Evolutionary conservation across 495 filamentous ascomycete species (phyloP).

Genomic region (Coniosporium apollinis): DNA sequence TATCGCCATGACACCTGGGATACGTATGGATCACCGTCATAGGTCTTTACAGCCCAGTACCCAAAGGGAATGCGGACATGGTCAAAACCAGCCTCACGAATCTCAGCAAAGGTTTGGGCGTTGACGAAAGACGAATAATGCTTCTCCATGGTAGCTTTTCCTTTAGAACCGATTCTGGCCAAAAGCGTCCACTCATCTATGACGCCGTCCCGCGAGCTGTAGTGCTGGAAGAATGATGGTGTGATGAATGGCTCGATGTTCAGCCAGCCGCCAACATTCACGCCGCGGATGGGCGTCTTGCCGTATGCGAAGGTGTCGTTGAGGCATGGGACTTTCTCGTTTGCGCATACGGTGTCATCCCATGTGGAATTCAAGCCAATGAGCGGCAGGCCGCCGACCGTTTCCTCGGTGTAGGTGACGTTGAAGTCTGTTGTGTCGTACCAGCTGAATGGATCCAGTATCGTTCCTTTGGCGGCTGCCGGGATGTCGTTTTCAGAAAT

Average conservation of each 20-base stretch:
- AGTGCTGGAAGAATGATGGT: conserved; percentile 68
- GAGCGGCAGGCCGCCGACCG: conserved; percentile 66
- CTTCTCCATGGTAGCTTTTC: conserved; percentile 53
- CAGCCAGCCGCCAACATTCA: conserved; percentile 93
- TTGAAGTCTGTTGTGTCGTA: conserved; percentile 86
- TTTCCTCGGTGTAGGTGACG: conserved; percentile 75
- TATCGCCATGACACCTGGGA: conserved; percentile 84
- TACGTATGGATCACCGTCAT: conserved; percentile 77
- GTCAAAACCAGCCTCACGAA: conserved; percentile 77
- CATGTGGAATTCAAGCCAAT: conserved; percentile 83
- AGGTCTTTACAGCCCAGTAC: conserved; percentile 87
- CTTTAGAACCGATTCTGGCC: conserved; percentile 44
- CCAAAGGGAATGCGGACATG: conserved; percentile 89
- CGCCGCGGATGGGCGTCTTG: conserved; percentile 61
- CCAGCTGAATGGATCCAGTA: conserved; percentile 87
- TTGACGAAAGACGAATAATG: conserved; percentile 84
- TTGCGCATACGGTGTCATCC: conserved; percentile 68
- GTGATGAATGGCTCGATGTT: conserved; percentile 90
- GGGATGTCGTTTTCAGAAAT: conserved; percentile 50
- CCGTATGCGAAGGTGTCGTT: conserved; percentile 62
- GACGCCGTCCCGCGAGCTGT: conserved; percentile 41
- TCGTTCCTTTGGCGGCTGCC: conserved; percentile 47
- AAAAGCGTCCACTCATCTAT: conserved; percentile 82
- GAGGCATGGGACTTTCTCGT: conserved; percentile 62
- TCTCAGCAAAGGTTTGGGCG: conserved; percentile 68